Evolutionary conservation across 208 protist genomes (phyloP).

Genomic region (Wallacemonas sp.): DNA sequence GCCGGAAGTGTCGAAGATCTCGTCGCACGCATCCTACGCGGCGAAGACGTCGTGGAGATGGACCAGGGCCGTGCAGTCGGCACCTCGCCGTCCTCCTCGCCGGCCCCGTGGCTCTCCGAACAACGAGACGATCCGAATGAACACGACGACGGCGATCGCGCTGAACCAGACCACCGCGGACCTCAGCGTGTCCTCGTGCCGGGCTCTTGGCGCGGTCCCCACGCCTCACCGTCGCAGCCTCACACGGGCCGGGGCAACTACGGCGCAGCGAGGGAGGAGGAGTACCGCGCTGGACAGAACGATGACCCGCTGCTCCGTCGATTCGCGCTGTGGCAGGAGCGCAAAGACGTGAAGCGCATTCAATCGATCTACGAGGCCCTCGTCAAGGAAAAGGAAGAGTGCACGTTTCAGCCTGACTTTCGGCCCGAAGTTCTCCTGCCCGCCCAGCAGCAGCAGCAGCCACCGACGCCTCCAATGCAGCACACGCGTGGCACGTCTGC

Average conservation of each 20-base stretch:
- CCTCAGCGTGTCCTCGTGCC: slow-evolving; percentile 1
- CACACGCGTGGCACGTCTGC: too few species aligned
- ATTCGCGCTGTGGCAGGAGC: slow-evolving; percentile 59
- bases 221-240: too few species aligned
- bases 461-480: too few species aligned
- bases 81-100: neutral
- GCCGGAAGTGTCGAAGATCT: slow-evolving; percentile 21
- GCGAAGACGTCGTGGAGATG: neutral
- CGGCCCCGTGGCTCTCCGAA: neutral
- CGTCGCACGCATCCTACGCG: slow-evolving; percentile 32
- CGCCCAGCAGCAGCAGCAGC: neutral
- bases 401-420: slow-evolving; percentile 46
- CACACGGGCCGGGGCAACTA: too few species aligned
- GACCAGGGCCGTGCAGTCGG: neutral
- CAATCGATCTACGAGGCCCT: slow-evolving; percentile 64
- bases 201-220: neutral
- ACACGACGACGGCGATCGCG: slow-evolving; percentile 16
- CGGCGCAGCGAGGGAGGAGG: neutral
- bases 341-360: slow-evolving; percentile 55
- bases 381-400: slow-evolving; percentile 45
- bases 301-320: slow-evolving; percentile 39
- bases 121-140: neutral
- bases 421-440: slow-evolving; percentile 12
- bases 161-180: slow-evolving; percentile 9
- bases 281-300: neutral